Percentiles rank a stretch among this genome's conserved stretches.
phyloP scores from a whole-genome alignment of 2,329 filamentous ascomycete species.

The Microsporum ferrugineum region DNA sequence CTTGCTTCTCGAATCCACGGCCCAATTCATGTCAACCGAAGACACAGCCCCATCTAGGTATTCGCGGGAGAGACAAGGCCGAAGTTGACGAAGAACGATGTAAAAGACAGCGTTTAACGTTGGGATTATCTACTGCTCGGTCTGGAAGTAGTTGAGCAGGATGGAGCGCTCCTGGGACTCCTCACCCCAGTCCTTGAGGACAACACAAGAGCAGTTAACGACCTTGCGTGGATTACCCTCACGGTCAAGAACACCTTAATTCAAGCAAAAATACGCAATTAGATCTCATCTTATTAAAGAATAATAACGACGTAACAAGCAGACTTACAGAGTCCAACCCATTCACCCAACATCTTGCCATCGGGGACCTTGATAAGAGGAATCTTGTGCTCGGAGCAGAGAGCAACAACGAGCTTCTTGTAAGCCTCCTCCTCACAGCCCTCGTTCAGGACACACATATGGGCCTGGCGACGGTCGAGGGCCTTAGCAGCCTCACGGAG shows the following conservation, averaged over 20 bases:
- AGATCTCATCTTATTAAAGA: background rate
- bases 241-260: slow-evolving; percentile 84
- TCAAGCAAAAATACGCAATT: slow-evolving; percentile 1
- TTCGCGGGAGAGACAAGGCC: background rate
- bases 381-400: slow-evolving; percentile 99
- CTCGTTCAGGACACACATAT: slow-evolving; percentile 99
- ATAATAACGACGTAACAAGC: slow-evolving; percentile 9
- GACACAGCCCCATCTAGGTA: background rate
- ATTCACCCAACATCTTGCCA: slow-evolving; percentile 99
- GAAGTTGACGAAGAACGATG: background rate
- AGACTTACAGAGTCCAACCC: slow-evolving; percentile 95
- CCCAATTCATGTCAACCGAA: background rate
- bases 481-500: slow-evolving; percentile 98
- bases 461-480: slow-evolving; percentile 93
- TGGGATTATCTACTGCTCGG: slow-evolving; percentile 40
- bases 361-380: slow-evolving; percentile 99
- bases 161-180: slow-evolving; percentile 98
- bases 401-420: slow-evolving; percentile 99
- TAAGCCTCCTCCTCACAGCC: slow-evolving; percentile 99
- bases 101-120: background rate
- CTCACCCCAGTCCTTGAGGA: slow-evolving; percentile 99
- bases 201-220: slow-evolving; percentile 99
- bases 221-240: slow-evolving; percentile 99
- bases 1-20: background rate
- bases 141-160: slow-evolving; percentile 99